Evolutionary conservation across 257 asterid species (phyloP).

Genomic region (Capsicum baccatum): DNA sequence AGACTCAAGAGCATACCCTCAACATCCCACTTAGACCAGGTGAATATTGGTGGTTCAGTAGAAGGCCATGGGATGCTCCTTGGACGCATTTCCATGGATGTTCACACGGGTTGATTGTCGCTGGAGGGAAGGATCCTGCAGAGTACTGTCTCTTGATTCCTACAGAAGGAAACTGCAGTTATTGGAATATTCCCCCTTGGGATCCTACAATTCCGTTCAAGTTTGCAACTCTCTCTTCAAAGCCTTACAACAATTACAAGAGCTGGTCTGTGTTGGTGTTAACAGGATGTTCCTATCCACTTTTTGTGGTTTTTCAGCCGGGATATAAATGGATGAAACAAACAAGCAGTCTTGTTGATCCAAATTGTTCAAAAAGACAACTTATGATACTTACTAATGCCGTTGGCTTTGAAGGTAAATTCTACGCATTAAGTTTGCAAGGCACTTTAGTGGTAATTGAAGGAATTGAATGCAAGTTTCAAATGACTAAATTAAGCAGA

Average conservation of each 20-base stretch:
- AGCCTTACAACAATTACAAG: not conserved
- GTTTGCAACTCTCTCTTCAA: slow-evolving; percentile 31
- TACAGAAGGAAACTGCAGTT: not conserved
- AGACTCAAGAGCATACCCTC: slow-evolving; percentile 10
- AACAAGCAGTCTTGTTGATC: slow-evolving; percentile 29
- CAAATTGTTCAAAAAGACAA: slow-evolving; percentile 21
- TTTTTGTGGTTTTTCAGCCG: slow-evolving; percentile 12
- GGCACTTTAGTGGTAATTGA: slow-evolving; percentile 32
- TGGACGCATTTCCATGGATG: slow-evolving; percentile 30
- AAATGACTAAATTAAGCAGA: slow-evolving; percentile 31
- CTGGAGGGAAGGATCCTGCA: not conserved
- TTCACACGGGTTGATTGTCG: slow-evolving; percentile 32
- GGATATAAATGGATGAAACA: slow-evolving; percentile 22
- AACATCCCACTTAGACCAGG: slow-evolving; percentile 31
- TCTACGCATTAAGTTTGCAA: slow-evolving; percentile 36
- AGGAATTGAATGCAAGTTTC: slow-evolving; percentile 32
- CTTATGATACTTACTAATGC: slow-evolving; percentile 33
- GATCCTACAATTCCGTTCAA: slow-evolving; percentile 36
- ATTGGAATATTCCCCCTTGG: slow-evolving; percentile 23
- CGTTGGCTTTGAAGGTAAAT: slow-evolving; percentile 35
- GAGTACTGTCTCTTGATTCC: slow-evolving; percentile 2
- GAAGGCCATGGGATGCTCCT: not conserved
- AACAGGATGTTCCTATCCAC: slow-evolving; percentile 35
- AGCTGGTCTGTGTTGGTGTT: not conserved
- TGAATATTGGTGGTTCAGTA: not conserved